Base-by-base conservation (phyloP, 306 rosid genomes). In the Abrus pulchellus region DNA sequence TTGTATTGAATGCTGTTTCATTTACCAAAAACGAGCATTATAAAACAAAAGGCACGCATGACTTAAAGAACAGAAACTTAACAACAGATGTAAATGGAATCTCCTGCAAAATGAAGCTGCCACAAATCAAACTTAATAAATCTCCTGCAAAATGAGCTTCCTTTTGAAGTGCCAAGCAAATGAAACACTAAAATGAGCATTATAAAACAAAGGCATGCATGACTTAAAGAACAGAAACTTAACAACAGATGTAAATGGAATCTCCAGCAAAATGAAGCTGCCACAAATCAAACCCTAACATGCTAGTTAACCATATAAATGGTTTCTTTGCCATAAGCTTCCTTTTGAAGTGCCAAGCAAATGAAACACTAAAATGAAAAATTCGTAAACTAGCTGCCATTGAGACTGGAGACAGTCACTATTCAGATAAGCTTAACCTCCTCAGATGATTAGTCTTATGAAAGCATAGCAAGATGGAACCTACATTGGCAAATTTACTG, bases 201-300 rank as follows among this genome's bases (percentile, higher is more conserved):
- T 59, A 36, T 53, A 72, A 53, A 62, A 62, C 8, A 65, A 44
- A 49, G 75, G 32, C 28, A 60, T 47, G 65, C 32, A 12, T 41
- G 53, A 49, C 11, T 57, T 55, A n/a, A 56, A 78, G 71, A 83
- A 47, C 53, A 12, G 60, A 52, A 65, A 69, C 68, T 49, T 69
- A 49, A 5, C 5, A 44, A 54, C 50, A 63, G 8, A 71, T 59
- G 65, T 14, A 55, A 70, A 71, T 59, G 65, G 32, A 55, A 70
- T 52, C 71, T 56, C 50, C 28, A 28, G 33, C 28, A 52, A 44
- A 50, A 40, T 20, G 43, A 62, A 13, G 47, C 40, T n/a, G 67
- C 10, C 48, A 55, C 13, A 63, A 53, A 54, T 53, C 75, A 53
- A 65, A 64, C 40, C 7, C 66, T 56, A 29, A 38, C 63, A 76